Conservation (phyloP, 2,329 filamentous ascomycete genomes). For the Sporothrix dimorphospora region DNA sequence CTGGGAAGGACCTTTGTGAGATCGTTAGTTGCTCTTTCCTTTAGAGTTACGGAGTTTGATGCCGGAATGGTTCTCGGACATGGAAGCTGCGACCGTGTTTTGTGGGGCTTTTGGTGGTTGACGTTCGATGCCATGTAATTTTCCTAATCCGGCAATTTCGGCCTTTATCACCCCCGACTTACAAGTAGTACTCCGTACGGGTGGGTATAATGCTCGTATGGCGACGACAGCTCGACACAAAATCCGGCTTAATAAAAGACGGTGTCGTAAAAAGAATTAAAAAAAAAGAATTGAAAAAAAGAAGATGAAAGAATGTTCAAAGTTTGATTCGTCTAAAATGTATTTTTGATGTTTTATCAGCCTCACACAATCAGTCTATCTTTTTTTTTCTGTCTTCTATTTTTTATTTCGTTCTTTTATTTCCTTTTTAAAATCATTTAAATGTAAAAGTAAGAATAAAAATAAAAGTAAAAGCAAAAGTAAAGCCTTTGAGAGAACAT, state of each 20-base stretch:
- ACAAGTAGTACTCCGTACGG: background rate
- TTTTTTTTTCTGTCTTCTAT: too few species aligned
- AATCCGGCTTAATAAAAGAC: background rate
- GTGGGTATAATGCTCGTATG: background rate
- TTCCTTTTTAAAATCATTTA: too few species aligned
- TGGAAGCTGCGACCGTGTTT: background rate
- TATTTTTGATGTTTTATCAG: too few species aligned
- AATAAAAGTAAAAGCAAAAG: too few species aligned
- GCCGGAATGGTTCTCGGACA: background rate
- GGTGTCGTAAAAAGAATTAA: too few species aligned
- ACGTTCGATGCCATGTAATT: background rate
- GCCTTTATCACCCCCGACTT: conserved; percentile 11
- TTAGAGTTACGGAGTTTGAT: background rate
- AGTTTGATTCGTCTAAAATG: too few species aligned
- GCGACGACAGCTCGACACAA: background rate
- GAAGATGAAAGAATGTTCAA: too few species aligned
- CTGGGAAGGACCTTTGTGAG: background rate
- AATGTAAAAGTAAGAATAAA: too few species aligned
- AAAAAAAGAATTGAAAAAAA: too few species aligned
- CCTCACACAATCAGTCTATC: too few species aligned
- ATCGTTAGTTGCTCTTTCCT: background rate
- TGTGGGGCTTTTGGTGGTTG: background rate
- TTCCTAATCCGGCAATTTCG: conserved; percentile 22
- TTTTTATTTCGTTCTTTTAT: too few species aligned
- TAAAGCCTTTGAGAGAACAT: too few species aligned